Base-by-base conservation (phyloP, 129 eudicot species). In the Pseudognaphalium luteoalbum region DNA sequence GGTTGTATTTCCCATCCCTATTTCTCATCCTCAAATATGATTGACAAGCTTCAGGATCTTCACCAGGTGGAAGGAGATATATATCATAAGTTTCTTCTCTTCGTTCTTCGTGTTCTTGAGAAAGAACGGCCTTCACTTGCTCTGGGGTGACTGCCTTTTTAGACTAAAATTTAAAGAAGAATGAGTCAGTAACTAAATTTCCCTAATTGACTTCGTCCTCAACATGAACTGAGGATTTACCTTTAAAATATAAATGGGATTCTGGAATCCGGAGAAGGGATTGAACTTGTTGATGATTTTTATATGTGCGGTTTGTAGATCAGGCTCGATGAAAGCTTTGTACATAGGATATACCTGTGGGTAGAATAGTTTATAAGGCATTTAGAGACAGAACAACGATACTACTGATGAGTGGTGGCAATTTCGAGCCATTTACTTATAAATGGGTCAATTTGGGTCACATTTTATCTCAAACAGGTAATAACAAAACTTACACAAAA, bases 11-110 rank as follows among this genome's bases (percentile, higher is more conserved):
- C 22, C 98, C 98, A 82, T 93, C 98, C 81, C 93, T 84, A 83
- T 93, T 93, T 81, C 98, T 87, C 98, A 93, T 93, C 79, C 98
- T 87, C 78, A 93, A 75, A 80, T 93, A 90, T 4, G 98, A 93
- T 77, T 93, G 98, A 72, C 98, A 93, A 30, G 91, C 96, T 79
- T 93, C 98, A 44, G 98, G 97, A 85, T 93, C 98, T 86, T 90
- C 98, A 65, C 98, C 97, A 7, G 98, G 98, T 21, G 98, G 98
- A 56, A 93, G 89, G 83, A 93, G 98, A 83, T 93, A 93, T 25
- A 93, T 93, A 79, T 93, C 98, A 80, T 93, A 93, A 70, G 98
- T 90, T 84, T 93, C 96, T 84, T 93, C 98, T 19, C 65, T 81
- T 51, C 81, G 79, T 87, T 93, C 98, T 69, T 67, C 70, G 77